Base-by-base conservation (phyloP, 23 red algal genomes). In the Pyropia yezoensis region DNA sequence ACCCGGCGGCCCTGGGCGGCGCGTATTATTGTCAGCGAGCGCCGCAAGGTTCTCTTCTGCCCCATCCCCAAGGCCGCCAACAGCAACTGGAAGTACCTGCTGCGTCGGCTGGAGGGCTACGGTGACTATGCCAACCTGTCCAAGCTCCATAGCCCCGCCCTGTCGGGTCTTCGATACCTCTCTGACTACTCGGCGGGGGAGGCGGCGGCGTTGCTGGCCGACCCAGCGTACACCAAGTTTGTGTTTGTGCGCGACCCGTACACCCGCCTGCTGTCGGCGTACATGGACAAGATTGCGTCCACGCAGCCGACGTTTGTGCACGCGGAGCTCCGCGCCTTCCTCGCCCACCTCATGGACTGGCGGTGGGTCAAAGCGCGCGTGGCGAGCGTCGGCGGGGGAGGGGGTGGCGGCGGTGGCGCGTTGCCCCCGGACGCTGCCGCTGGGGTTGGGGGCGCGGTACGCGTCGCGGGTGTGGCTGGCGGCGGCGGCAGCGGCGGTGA, bases 71-170 rank as follows among this genome's bases (percentile, higher is more conserved):
- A 86, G 68, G 82, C 80, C 25, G 89, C 89, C 28, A 87, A 66
- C 54, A 79, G 52, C 50, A 95, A 86, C 58, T 95, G 89, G 89
- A 95, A 95, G 72, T 86, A 68, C 30, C 65, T 95, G 19, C 85
- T 95, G 45, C 65, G 89, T 19, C 70, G 74, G 33, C 78, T 69
- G 16, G 89, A 95, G n/a, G 33, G 75, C 15, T 24, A 86, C 11
- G 25, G 58, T 5, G 73, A 87, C 59, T 95, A 87, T 63, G 68
- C 67, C 5, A 52, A 86, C 54, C 62, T 95, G 6, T 23, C 59
- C 50, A 49, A 29, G 39, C 72, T 74, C 12, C 74, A 95, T 49
- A 53, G 57, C 9, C 66, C 63, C 7, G 49, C 52, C 2, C 28
- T 73, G 6, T 82, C 75, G 1, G 80, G 89, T 29, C 54, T 95